Percentiles rank a stretch among this genome's conserved stretches.
Evolutionary conservation across 768 basidiomycete genomes (phyloP).

Genomic region (Pilatotrama ljubarskyi): DNA sequence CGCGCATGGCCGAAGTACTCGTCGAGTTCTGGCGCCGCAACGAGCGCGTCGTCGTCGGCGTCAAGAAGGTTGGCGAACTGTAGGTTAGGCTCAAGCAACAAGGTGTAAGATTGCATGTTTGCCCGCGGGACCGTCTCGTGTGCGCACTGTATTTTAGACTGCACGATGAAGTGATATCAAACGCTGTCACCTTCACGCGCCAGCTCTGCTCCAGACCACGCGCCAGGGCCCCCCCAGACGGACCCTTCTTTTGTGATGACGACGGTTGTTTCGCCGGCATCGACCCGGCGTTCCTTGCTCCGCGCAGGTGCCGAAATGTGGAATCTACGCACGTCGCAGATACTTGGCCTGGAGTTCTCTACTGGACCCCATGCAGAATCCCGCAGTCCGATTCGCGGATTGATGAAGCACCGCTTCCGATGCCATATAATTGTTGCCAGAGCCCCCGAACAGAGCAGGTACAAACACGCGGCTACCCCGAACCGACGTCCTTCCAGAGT

Average conservation of each 20-base stretch:
- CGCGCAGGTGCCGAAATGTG: too few relatives aligned
- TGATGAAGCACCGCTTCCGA: not conserved
- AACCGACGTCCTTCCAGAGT: not conserved
- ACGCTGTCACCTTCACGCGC: not conserved
- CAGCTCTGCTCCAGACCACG: not conserved
- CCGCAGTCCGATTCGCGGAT: not conserved
- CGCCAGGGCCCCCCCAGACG: too few relatives aligned
- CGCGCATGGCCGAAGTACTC: conserved; percentile 72
- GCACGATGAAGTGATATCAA: not conserved
- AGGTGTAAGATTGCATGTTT: not conserved
- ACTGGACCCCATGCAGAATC: not conserved
- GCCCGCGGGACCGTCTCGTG: not conserved
- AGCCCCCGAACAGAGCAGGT: not conserved
- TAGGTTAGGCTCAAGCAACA: conserved; percentile 21
- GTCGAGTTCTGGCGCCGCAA: conserved; percentile 93
- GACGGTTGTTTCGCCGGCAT: too few relatives aligned
- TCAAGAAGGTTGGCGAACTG: conserved; percentile 57
- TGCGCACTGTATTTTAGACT: not conserved
- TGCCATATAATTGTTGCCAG: not conserved
- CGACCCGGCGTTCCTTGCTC: too few relatives aligned
- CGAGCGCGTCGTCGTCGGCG: conserved; percentile 62
- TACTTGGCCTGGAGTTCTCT: too few relatives aligned
- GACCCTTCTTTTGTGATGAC: too few relatives aligned
- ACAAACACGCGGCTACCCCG: not conserved
- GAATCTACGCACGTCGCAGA: too few relatives aligned